Evolutionary conservation across 352 stramenopile genomes (phyloP).

Genomic region (Phytophthora megakarya): DNA sequence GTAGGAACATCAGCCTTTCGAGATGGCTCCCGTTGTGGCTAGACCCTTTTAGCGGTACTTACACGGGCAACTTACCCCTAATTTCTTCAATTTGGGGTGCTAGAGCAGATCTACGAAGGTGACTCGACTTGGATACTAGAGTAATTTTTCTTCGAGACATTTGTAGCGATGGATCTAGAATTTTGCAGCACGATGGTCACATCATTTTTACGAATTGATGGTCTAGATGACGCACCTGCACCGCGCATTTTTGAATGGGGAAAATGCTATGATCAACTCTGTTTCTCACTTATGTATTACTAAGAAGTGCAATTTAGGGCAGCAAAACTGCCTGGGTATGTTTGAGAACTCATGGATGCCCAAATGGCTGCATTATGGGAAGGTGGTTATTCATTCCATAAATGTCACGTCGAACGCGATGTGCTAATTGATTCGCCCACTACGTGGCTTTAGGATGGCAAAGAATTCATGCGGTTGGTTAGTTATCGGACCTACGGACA

Average conservation of each 20-base stretch:
- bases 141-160: constrained; percentile 77
- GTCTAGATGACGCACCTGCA: constrained; percentile 78
- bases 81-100: constrained; percentile 73
- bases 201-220: constrained; percentile 88
- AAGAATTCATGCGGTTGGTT: constrained; percentile 64
- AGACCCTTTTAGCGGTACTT: constrained; percentile 77
- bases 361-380: constrained; percentile 75
- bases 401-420: constrained; percentile 75
- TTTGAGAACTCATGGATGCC: constrained; percentile 75
- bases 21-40: constrained; percentile 76
- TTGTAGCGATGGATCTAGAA: constrained; percentile 78
- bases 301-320: constrained; percentile 53
- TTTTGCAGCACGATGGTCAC: constrained; percentile 87
- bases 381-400: constrained; percentile 75
- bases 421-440: constrained; percentile 74
- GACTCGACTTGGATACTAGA: constrained; percentile 70
- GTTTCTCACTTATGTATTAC: constrained; percentile 76
- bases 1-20: constrained; percentile 80
- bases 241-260: constrained; percentile 73
- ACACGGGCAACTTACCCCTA: constrained; percentile 65
- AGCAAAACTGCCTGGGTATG: constrained; percentile 70
- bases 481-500: constrained; percentile 71
- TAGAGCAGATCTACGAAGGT: constrained; percentile 78
- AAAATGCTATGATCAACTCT: constrained; percentile 64
- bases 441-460: constrained; percentile 70